phyloP scores from a whole-genome alignment of 2,329 filamentous ascomycete genomes.

The Geoglossum cookeanum region DNA sequence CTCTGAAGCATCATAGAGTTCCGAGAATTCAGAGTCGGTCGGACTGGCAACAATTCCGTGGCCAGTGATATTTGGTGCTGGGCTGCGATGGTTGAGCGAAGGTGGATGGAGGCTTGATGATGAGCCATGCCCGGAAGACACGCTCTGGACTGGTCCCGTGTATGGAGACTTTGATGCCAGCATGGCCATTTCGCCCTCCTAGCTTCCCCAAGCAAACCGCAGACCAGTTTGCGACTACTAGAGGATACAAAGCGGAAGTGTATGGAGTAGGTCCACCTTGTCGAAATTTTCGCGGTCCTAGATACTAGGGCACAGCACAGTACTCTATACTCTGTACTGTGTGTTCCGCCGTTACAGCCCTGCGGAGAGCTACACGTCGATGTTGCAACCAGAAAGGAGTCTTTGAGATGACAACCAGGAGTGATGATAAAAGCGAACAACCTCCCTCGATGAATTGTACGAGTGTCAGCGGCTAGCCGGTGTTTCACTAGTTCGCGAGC shows the following conservation, averaged over 20 bases:
- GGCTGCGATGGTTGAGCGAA: slow-evolving; percentile 29
- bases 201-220: background rate
- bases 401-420: background rate
- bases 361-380: background rate
- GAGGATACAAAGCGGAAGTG: slow-evolving; percentile 7
- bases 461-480: background rate
- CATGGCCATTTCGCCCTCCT: slow-evolving; percentile 43
- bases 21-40: slow-evolving; percentile 84
- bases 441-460: background rate
- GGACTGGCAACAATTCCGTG: slow-evolving; percentile 53
- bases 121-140: slow-evolving; percentile 16
- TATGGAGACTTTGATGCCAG: slow-evolving; percentile 58
- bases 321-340: background rate
- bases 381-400: background rate
- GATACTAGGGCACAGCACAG: background rate
- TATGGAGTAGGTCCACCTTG: slow-evolving; percentile 3
- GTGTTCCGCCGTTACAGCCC: background rate
- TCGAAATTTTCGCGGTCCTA: slow-evolving; percentile 6
- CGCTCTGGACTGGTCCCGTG: slow-evolving; percentile 32
- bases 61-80: slow-evolving; percentile 28
- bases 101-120: background rate
- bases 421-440: background rate
- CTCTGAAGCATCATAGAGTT: slow-evolving; percentile 51
- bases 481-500: background rate
- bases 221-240: background rate